Base-by-base conservation (phyloP, 306 rosid genomes). In the Lotus japonicus region DNA sequence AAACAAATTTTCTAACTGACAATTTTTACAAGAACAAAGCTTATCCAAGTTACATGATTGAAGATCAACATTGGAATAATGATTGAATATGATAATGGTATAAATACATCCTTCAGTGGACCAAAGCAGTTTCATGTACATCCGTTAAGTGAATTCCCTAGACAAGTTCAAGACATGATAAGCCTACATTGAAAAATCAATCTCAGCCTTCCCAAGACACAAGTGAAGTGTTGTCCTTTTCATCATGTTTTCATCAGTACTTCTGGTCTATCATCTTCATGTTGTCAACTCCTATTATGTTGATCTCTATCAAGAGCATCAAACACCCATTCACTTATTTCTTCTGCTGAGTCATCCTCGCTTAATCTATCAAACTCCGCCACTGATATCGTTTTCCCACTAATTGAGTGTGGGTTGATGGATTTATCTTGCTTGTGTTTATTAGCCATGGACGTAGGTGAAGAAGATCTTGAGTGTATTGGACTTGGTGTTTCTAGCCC, bases 271-370 rank as follows among this genome's bases (percentile, higher is more conserved):
- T 67, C 61, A 51, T 67, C 61, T 58, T 55, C 45, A 48, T 44
- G 78, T 44, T 13, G 70, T 73, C 68, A 79, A 78, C 70, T 66
- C 60, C 28, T 70, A 31, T 31, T 58, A 6, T 4, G 43, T 44
- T 71, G 74, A 69, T 79, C 69, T 65, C 64, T 85, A 63, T 79
- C 88, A 64, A 76, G 39, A 63, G 82, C 92, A 83, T 88, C 92
- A 74, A 84, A 83, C 59, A 79, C 98, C 90, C 87, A 88, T 35
- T 86, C 92, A 70, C 78, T 57, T 55, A 90, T 82, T 75, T 89
- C 92, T 10, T 84, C 95, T 18, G 77, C 61, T 6, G 84, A 81
- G 64, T 80, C 87, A 12, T 80, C 69, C 11, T 71, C 85, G 12
- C 82, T 80, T 11, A 45, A 28, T 35, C 68, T 80, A 11, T 77